A percentile compares a stretch with the other conserved stretches of the same genome.
Evolutionary conservation across 169 alveolate genomes (phyloP).

Genomic region (Condylostoma magnum): DNA sequence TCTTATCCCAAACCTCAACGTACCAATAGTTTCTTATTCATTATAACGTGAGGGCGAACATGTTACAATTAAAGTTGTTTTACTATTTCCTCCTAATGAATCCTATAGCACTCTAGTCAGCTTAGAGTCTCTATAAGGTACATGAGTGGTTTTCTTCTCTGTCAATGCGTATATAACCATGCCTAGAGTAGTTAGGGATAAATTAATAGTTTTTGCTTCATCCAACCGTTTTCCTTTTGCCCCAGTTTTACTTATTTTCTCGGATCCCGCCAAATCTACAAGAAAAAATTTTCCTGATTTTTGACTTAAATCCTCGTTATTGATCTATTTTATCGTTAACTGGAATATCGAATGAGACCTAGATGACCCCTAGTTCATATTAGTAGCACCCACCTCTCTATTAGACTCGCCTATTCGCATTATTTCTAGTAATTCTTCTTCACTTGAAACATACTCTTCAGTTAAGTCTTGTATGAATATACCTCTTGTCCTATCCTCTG

Average conservation of each 20-base stretch:
- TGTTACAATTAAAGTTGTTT: constrained; percentile 82
- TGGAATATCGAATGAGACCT: constrained; percentile 79
- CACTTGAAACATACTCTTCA: constrained; percentile 75
- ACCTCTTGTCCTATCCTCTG: constrained; percentile 81
- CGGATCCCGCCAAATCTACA: constrained; percentile 82
- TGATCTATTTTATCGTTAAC: constrained; percentile 71
- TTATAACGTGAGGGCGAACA: constrained; percentile 81
- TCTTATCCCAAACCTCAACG: constrained; percentile 87
- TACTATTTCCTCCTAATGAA: constrained; percentile 88
- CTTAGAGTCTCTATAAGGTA: constrained; percentile 88
- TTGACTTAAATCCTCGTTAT: constrained; percentile 61
- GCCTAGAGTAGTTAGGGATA: constrained; percentile 75
- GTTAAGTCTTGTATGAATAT: constrained; percentile 83
- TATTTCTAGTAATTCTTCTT: constrained; percentile 78
- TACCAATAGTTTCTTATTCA: constrained; percentile 77
- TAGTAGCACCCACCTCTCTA: constrained; percentile 85
- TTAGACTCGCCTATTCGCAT: constrained; percentile 81
- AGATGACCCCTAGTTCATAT: constrained; percentile 84
- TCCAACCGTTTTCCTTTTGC: constrained; percentile 71
- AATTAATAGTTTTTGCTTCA: constrained; percentile 82
- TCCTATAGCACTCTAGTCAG: constrained; percentile 81
- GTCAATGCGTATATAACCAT: constrained; percentile 78
- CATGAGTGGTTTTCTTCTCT: constrained; percentile 75
- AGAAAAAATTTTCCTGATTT: constrained; percentile 75
- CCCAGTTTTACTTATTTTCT: constrained; percentile 68